Evolutionary conservation across 352 stramenopile species (phyloP).

Genomic region (Globisporangium recalcitrans): DNA sequence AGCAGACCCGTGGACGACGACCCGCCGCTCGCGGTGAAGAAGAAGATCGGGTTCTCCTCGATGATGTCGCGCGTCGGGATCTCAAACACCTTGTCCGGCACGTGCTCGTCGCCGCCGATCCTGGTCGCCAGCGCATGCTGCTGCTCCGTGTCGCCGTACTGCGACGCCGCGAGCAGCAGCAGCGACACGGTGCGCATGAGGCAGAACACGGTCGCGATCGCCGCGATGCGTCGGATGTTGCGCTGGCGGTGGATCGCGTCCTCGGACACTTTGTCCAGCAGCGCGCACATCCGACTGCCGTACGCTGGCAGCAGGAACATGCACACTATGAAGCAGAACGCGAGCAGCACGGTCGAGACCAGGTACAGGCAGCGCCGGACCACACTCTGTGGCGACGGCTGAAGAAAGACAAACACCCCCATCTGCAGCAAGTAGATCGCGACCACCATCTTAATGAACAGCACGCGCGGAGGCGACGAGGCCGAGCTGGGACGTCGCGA

Average conservation of each 20-base stretch:
- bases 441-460: slow-evolving; percentile 53
- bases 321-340: slow-evolving; percentile 44
- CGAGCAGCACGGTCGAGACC: slow-evolving; percentile 38
- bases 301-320: slow-evolving; percentile 49
- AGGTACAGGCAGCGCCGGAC: slow-evolving; percentile 42
- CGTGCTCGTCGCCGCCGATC: slow-evolving; percentile 8
- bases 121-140: not conserved
- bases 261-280: slow-evolving; percentile 55
- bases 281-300: slow-evolving; percentile 42
- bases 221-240: slow-evolving; percentile 56
- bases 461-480: slow-evolving; percentile 28
- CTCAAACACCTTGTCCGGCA: slow-evolving; percentile 18
- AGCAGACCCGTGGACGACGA: slow-evolving; percentile 24
- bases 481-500: slow-evolving; percentile 4
- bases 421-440: slow-evolving; percentile 48
- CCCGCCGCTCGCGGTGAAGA: slow-evolving; percentile 37
- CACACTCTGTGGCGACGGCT: slow-evolving; percentile 20
- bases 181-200: slow-evolving; percentile 43
- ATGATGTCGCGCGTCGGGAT: slow-evolving; percentile 43
- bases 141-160: slow-evolving; percentile 24
- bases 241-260: slow-evolving; percentile 39
- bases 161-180: slow-evolving; percentile 39
- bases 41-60: slow-evolving; percentile 58
- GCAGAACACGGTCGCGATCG: slow-evolving; percentile 50
- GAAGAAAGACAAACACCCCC: slow-evolving; percentile 34